Base-by-base conservation (phyloP, 305 asterid genomes). In the Plantago rigida region DNA sequence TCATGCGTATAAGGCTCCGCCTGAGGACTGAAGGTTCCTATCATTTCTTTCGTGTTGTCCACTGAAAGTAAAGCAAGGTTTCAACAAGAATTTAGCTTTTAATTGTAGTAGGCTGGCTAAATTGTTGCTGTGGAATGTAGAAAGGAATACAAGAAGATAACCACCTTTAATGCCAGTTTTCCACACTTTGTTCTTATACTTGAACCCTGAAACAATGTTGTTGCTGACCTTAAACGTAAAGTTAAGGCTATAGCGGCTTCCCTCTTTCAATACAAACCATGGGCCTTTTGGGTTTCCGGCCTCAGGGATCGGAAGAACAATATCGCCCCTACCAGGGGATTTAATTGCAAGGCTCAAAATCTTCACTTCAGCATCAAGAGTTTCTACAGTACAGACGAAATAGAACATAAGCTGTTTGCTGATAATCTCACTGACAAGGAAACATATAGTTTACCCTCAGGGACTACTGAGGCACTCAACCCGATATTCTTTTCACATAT, bases 211-310 rank as follows among this genome's bases (percentile, higher is more conserved):
- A 1, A 92, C 99, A 31, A 92, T 82, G 69, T 92, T 92, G 79
- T 92, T 88, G 84, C 73, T 84, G 64, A 92, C 95, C 84, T 77
- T 85, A 75, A 92, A 92, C 9, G 86, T 78, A 57, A 92, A 92
- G 5, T 73, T 68, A 11, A 92, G 95, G 72, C 83, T 82, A 75
- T 92, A 92, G 13, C 72, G 79, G 79, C 91, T 83, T 59, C 99
- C 99, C 74, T 89, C 99, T 79, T 92, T 92, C 80, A 92, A 68
- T 0, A 77, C 77, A 74, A 92, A 92, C 99, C 99, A 92, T 0
- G 95, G 81, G 60, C 79, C 79, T 73, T 79, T 81, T 3, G 96
- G 95, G 62, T 87, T 87, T 62, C 94, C 92, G 54, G 67, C 75
- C 76, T 76, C 94, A 0, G 99, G 97, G 39, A 89, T 79, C 6